These are phyloP conservation scores for Knoxdaviesia capensis DNA, from an alignment of 2,329 filamentous ascomycete species.

Conservation along the genomic window DNA sequence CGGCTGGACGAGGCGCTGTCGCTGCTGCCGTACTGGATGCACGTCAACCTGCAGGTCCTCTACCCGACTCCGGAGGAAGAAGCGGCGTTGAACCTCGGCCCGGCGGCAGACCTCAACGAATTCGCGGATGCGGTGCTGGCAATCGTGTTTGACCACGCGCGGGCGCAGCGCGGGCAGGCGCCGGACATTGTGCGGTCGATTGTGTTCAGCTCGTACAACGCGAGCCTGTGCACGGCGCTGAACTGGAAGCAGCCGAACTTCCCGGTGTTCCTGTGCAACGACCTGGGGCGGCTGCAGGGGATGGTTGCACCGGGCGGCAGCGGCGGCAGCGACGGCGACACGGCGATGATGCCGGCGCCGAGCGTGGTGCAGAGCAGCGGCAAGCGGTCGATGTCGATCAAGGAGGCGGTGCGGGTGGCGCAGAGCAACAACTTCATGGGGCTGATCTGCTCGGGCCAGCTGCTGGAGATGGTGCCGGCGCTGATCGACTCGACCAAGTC, in stretches of 20 bases:
- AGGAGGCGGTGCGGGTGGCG: conserved; percentile 82
- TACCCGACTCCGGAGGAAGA: conserved; percentile 68
- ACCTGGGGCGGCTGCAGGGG: conserved; percentile 38
- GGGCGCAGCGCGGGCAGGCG: conserved; percentile 39
- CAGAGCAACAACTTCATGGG: conserved; percentile 98
- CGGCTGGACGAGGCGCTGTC: conserved; percentile 58
- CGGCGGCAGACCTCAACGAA: conserved; percentile 63
- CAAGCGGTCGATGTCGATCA: conserved; percentile 64
- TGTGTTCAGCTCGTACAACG: conserved; percentile 86
- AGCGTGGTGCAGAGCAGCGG: conserved; percentile 34
- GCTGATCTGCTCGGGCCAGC: conserved; percentile 67
- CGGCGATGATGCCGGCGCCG: conserved; percentile 21
- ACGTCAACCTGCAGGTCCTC: conserved; percentile 80
- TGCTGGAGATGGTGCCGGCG: conserved; percentile 83
- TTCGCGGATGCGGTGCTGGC: conserved; percentile 70
- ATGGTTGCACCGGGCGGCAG: too few species aligned
- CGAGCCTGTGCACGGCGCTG: conserved; percentile 73
- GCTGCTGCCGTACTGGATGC: conserved; percentile 57
- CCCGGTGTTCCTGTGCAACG: conserved; percentile 87
- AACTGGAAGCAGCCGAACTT: conserved; percentile 99
- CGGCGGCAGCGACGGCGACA: conserved; percentile 7
- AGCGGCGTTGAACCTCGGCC: conserved; percentile 44
- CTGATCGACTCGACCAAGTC: conserved; percentile 88
- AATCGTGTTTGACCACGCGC: conserved; percentile 81
- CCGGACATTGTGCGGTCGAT: conserved; percentile 66